phyloP scores from a whole-genome alignment of 2,329 filamentous ascomycete genomes.

The Alternaria triticimaculans region DNA sequence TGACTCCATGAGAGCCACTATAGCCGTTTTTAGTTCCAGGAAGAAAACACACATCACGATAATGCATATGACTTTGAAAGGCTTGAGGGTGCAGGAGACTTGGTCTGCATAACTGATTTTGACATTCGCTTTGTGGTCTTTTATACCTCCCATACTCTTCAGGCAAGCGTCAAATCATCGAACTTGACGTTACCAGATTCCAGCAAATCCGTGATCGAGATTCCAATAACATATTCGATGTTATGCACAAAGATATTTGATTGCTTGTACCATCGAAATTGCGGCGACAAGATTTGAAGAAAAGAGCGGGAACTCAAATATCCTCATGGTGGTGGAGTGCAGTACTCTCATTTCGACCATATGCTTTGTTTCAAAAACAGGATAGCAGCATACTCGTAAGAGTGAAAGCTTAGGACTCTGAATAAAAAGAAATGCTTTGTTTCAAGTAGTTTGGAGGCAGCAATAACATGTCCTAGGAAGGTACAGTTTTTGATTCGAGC shows the following conservation, averaged over 20 bases:
- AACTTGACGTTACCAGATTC: too few relatives aligned
- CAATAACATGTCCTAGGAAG: not conserved
- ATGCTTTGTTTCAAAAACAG: too few relatives aligned
- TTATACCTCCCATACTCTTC: not conserved
- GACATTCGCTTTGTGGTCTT: not conserved
- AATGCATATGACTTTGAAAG: too few relatives aligned
- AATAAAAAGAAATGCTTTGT: too few relatives aligned
- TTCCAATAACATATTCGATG: too few relatives aligned
- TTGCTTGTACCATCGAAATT: too few relatives aligned
- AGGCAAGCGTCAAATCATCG: not conserved
- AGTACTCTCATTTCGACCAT: too few relatives aligned
- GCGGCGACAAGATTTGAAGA: not conserved
- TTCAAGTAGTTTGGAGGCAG: not conserved
- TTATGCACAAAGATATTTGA: too few relatives aligned
- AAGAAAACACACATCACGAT: too few relatives aligned
- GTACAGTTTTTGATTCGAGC: not conserved
- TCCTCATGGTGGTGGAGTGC: not conserved
- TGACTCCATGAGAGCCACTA: not conserved
- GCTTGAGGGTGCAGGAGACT: not conserved
- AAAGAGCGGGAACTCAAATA: fast-evolving
- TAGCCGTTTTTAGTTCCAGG: not conserved
- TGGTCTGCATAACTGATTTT: not conserved
- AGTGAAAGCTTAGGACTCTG: too few relatives aligned
- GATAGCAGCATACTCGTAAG: too few relatives aligned
- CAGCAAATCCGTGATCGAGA: too few relatives aligned